Evolutionary conservation across 148 eudicot species (phyloP), one percentile per base, ranked within the genome.

Genomic region (Fallopia convolvulus): DNA sequence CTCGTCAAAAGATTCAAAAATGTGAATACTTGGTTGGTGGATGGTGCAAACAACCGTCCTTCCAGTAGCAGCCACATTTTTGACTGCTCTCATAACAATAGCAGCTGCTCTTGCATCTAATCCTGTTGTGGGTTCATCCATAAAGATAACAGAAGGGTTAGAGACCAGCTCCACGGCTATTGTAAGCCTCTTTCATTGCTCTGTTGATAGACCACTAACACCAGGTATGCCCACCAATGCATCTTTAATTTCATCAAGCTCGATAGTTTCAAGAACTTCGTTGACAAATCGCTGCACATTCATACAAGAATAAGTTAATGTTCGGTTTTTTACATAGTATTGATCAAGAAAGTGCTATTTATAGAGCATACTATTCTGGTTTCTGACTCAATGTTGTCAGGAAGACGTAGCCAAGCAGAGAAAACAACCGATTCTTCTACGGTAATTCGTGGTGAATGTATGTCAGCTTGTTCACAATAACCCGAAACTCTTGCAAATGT

Each of bases 1-100:
- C 91, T 90, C 98, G 76, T 90, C 98, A 80, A 93, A 93, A 72
- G 94, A 87, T 79, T 93, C 98, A 80, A 93, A 91, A 77, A 91
- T 91, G 82, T 93, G 91, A 65, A 91, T 93, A 47, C 98, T 93
- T 50, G 96, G 96, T 77, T 93, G 98, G 79, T 93, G 98, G 77
- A 93, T 89, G 77, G 98, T 93, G 86, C 98, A 93, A 73, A 93
- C 93, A 79, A 93, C 87, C 61, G 98, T 93, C 82, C 93, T 88
- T 77, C 97, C 98, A 15, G 93, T 91, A 47, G 78, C 75, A 76
- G 82, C 93, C 33, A 88, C 85, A 75, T 93, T 93, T 80, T 88
- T 87, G 18, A 91, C 94, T 8, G 89, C 92, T 77, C 91, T 85
- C 89, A 93, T 88, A 18, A 93, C 96, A 82, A 91, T 87, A 12